A percentile compares a stretch with the other conserved stretches of the same genome.
These are phyloP conservation scores for Triticum urartu DNA, from an alignment of 176 grass and related monocot species.

Conservation along the genomic window DNA sequence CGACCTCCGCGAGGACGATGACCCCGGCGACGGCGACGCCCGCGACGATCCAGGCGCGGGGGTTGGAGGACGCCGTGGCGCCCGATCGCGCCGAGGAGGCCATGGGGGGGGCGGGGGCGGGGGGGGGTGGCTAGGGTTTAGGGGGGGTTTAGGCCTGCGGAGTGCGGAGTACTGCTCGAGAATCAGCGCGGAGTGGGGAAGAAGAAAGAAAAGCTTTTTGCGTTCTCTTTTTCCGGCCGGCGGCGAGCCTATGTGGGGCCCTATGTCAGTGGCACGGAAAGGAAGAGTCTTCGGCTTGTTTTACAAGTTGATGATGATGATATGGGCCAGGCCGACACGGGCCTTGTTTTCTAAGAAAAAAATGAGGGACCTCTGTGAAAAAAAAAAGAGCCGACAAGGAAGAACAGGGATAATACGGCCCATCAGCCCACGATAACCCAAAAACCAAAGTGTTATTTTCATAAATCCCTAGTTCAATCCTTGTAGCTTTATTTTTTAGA, in stretches of 20 bases:
- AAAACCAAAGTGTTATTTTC: no score
- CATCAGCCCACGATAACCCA: no score
- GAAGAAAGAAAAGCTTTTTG: conserved; percentile 35
- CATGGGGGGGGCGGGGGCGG: conserved; percentile 34
- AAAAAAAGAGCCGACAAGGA: no score
- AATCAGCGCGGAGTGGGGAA: conserved; percentile 27
- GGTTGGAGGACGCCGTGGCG: not conserved
- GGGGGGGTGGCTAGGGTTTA: conserved; percentile 52
- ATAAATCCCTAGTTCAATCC: no score
- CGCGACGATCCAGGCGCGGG: conserved; percentile 63
- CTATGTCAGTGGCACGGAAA: not conserved
- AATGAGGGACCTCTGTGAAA: no score
- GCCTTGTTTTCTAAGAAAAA: no score
- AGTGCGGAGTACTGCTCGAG: not conserved
- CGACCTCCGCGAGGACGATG: conserved; percentile 71
- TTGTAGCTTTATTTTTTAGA: no score
- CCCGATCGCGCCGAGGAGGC: conserved; percentile 38
- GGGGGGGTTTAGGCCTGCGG: conserved; percentile 39
- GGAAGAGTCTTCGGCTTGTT: conserved; percentile 4
- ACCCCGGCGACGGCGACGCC: conserved; percentile 79
- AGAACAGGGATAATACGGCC: no score
- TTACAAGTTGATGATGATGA: conserved; percentile 22
- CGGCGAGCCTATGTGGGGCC: not conserved
- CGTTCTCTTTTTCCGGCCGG: not conserved
- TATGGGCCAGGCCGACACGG: not conserved